These are phyloP conservation scores for Apiospora pterosperma DNA, from an alignment of 2,329 filamentous ascomycete species.

Conservation along the genomic window DNA sequence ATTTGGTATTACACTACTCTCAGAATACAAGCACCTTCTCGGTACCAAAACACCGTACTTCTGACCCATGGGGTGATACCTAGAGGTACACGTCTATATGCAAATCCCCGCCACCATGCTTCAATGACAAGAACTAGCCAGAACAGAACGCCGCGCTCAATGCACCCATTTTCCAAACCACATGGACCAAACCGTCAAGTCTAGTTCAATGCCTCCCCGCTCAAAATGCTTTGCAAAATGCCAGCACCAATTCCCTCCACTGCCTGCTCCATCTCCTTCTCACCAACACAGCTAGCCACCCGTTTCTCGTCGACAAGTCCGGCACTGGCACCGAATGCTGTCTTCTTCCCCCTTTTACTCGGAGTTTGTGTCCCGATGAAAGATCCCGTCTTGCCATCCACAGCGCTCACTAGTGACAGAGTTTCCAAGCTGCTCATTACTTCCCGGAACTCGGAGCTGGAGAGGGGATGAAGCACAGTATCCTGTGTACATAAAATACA, in stretches of 20 bases:
- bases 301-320: slow-evolving; percentile 68
- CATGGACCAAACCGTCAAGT: background rate
- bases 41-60: background rate
- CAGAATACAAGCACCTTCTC: background rate
- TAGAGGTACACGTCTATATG: background rate
- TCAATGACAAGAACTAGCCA: background rate
- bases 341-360: slow-evolving; percentile 62
- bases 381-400: slow-evolving; percentile 66
- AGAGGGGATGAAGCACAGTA: slow-evolving; percentile 84
- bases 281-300: slow-evolving; percentile 75
- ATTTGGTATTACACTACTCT: background rate
- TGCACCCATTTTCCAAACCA: background rate
- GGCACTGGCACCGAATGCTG: slow-evolving; percentile 41
- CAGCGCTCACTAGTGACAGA: slow-evolving; percentile 71
- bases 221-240: slow-evolving; percentile 61
- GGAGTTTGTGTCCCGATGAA: slow-evolving; percentile 65
- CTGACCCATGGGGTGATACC: background rate
- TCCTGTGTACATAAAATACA: slow-evolving; percentile 78
- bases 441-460: slow-evolving; percentile 89
- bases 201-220: slow-evolving; percentile 56
- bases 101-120: background rate
- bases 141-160: slow-evolving; percentile 3
- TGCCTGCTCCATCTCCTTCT: slow-evolving; percentile 72
- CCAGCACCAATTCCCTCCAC: slow-evolving; percentile 60
- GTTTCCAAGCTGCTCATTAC: slow-evolving; percentile 89